These are phyloP conservation scores for Suhomyces xylopsoci DNA, from an alignment of 805 yeast genomes.

Conservation along the genomic window DNA sequence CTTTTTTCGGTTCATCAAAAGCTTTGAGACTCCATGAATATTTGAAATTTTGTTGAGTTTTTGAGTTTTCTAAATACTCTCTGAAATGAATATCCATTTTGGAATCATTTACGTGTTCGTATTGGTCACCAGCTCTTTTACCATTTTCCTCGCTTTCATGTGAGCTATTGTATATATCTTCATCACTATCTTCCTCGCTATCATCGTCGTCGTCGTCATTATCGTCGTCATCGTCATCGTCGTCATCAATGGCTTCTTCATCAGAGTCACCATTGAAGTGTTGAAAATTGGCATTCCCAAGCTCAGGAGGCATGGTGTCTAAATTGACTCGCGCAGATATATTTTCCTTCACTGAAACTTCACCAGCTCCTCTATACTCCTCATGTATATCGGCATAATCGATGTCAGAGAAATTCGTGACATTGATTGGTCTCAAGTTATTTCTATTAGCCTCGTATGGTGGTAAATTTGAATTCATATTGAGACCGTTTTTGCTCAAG, in stretches of 20 bases:
- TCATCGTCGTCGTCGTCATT: neutral
- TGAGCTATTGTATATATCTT: neutral
- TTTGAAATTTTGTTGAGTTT: neutral
- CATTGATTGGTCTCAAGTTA: neutral
- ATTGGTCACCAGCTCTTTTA: neutral
- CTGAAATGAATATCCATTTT: neutral
- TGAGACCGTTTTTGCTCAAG: neutral
- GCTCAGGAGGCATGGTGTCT: constrained; percentile 3
- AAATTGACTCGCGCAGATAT: neutral
- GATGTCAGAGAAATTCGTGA: neutral
- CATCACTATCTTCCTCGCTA: neutral
- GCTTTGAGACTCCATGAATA: neutral
- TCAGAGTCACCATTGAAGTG: neutral
- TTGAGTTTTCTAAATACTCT: neutral
- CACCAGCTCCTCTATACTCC: neutral
- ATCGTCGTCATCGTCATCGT: neutral
- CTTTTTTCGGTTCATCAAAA: neutral
- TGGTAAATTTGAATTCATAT: neutral
- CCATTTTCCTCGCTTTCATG: neutral
- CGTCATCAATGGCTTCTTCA: neutral
- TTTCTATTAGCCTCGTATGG: neutral
- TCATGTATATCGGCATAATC: neutral
- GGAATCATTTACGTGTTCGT: neutral
- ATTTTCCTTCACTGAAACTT: constrained; percentile 3
- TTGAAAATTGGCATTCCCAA: neutral